Percentiles rank a stretch among this genome's conserved stretches.
These are phyloP conservation scores for Cinchona pubescens DNA, from an alignment of 257 asterid species.

Conservation along the genomic window DNA sequence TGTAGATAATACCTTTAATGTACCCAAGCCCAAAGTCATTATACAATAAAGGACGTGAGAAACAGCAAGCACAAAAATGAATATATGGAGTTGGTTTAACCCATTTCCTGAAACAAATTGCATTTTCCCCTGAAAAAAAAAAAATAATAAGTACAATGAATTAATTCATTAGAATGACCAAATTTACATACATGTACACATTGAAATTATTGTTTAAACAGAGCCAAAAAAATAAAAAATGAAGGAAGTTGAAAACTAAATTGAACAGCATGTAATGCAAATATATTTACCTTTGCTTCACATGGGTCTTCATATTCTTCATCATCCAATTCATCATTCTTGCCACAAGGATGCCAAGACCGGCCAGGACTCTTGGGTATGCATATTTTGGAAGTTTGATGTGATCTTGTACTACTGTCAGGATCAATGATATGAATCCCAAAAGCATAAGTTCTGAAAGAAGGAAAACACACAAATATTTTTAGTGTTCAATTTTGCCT, in stretches of 20 bases:
- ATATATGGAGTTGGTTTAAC: constrained; percentile 32
- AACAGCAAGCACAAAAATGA: constrained; percentile 29
- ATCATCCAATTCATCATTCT: not conserved
- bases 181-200: too few relatives aligned
- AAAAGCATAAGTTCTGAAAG: constrained; percentile 31
- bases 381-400: constrained; percentile 25
- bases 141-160: not conserved
- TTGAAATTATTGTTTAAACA: too few relatives aligned
- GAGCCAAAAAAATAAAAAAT: not conserved
- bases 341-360: constrained; percentile 33
- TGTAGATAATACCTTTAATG: constrained; percentile 33
- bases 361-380: constrained; percentile 22
- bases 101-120: constrained; percentile 31
- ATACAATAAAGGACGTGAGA: constrained; percentile 26
- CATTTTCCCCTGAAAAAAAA: constrained; percentile 25
- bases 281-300: constrained; percentile 17
- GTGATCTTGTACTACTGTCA: constrained; percentile 26
- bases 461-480: not conserved
- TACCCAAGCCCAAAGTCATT: constrained; percentile 27
- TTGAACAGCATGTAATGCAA: not conserved
- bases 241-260: too few relatives aligned
- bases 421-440: constrained; percentile 33
- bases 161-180: not conserved
- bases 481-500: not conserved
- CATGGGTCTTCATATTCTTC: constrained; percentile 19